phyloP scores from a whole-genome alignment of 2,329 filamentous ascomycete genomes.

The Fusarium napiforme region DNA sequence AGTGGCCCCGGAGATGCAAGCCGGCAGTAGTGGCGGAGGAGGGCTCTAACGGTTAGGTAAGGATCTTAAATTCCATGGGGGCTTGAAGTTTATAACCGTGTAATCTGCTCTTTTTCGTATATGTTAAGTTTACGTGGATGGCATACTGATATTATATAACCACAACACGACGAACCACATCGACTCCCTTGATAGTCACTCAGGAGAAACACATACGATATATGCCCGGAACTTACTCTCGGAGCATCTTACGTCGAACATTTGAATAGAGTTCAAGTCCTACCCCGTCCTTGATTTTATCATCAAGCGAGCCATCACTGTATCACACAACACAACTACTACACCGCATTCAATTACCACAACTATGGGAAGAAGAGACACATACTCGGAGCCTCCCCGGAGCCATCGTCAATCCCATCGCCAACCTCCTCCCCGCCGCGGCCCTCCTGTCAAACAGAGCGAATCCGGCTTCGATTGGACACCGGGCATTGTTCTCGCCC shows the following conservation, averaged over 20 bases:
- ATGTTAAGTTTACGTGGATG: background rate
- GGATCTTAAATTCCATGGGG: background rate
- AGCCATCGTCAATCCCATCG: constrained; percentile 4
- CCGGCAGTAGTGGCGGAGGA: constrained; percentile 10
- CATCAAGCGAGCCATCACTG: background rate
- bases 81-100: constrained; percentile 18
- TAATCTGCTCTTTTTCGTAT: background rate
- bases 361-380: constrained; percentile 34
- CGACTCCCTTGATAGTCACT: background rate
- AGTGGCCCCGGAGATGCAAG: constrained; percentile 9
- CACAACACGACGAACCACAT: background rate
- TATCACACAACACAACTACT: background rate
- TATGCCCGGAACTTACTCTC: background rate
- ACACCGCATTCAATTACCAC: background rate
- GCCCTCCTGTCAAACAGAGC: constrained; percentile 49
- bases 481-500: constrained; percentile 52
- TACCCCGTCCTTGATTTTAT: background rate
- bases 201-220: constrained; percentile 2
- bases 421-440: constrained; percentile 10
- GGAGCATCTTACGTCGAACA: background rate
- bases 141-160: background rate
- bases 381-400: constrained; percentile 27
- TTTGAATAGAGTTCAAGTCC: background rate
- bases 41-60: constrained; percentile 1
- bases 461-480: constrained; percentile 54